A percentile compares a stretch with the other conserved stretches of the same genome.
phyloP scores from a whole-genome alignment of 2,329 filamentous ascomycete genomes.

The Metarhizium guizhouense region DNA sequence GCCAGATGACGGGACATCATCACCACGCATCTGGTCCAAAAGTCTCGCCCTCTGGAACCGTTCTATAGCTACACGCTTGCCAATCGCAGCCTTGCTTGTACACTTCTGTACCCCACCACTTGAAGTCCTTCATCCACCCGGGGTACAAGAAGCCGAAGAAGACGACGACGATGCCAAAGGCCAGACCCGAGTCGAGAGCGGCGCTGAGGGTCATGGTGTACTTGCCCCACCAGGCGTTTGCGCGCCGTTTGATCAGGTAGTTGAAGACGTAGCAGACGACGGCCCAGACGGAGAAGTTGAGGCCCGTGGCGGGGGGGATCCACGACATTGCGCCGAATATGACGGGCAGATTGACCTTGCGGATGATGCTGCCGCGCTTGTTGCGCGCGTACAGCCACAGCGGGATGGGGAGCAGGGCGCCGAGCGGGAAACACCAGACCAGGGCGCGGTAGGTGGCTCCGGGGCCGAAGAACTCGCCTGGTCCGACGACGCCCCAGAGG shows the following conservation, averaged over 20 bases:
- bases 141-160: constrained; percentile 86
- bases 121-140: constrained; percentile 61
- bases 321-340: constrained; percentile 75
- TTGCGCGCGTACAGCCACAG: constrained; percentile 63
- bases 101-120: constrained; percentile 84
- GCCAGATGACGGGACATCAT: not conserved
- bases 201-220: constrained; percentile 86
- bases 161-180: constrained; percentile 72
- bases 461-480: constrained; percentile 70
- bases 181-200: constrained; percentile 72
- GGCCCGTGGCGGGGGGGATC: constrained; percentile 78
- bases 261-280: constrained; percentile 83
- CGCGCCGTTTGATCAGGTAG: constrained; percentile 59
- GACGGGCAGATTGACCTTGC: constrained; percentile 74
- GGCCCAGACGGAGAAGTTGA: constrained; percentile 85
- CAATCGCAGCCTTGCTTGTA: constrained; percentile 82
- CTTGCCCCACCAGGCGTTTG: constrained; percentile 76
- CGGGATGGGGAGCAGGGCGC: constrained; percentile 63
- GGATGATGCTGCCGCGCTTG: constrained; percentile 51
- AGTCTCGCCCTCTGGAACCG: constrained; percentile 50
- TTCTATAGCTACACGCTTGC: constrained; percentile 66
- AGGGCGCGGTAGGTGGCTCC: constrained; percentile 66
- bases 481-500: constrained; percentile 82
- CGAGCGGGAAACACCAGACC: constrained; percentile 74
- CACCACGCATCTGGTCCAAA: constrained; percentile 60